Conservation (phyloP, 805 yeast genomes). For the Kazachstania psychrophila region DNA sequence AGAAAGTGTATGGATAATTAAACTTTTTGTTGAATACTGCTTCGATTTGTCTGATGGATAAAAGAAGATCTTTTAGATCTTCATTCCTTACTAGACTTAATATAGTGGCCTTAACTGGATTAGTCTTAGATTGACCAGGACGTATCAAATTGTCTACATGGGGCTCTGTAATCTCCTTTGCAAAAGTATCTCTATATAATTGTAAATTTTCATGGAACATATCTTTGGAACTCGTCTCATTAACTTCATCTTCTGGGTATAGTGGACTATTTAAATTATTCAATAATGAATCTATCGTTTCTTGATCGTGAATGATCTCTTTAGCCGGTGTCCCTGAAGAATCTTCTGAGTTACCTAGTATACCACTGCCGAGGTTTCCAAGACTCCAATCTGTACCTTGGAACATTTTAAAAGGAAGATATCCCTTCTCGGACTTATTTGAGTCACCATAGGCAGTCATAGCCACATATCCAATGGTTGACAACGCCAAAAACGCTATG, state of each 20-base stretch:
- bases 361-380: background rate
- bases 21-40: slow-evolving; percentile 56
- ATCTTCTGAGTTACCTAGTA: background rate
- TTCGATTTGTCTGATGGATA: slow-evolving; percentile 55
- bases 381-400: too few relatives aligned
- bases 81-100: slow-evolving; percentile 62
- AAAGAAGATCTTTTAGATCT: slow-evolving; percentile 42
- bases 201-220: slow-evolving; percentile 29
- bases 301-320: slow-evolving; percentile 4
- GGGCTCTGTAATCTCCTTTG: slow-evolving; percentile 39
- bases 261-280: slow-evolving; percentile 18
- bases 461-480: background rate
- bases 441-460: background rate
- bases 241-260: slow-evolving; percentile 4
- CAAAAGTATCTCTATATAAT: slow-evolving; percentile 32
- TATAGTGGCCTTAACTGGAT: slow-evolving; percentile 65
- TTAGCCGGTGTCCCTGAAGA: too few relatives aligned
- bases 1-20: slow-evolving; percentile 70
- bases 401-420: too few relatives aligned
- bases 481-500: background rate
- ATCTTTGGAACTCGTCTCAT: slow-evolving; percentile 6
- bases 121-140: slow-evolving; percentile 18
- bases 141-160: slow-evolving; percentile 32
- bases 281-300: background rate
- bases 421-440: too few relatives aligned